These are phyloP conservation scores for Panus rudis DNA, from an alignment of 768 basidiomycete species.

Conservation along the genomic window DNA sequence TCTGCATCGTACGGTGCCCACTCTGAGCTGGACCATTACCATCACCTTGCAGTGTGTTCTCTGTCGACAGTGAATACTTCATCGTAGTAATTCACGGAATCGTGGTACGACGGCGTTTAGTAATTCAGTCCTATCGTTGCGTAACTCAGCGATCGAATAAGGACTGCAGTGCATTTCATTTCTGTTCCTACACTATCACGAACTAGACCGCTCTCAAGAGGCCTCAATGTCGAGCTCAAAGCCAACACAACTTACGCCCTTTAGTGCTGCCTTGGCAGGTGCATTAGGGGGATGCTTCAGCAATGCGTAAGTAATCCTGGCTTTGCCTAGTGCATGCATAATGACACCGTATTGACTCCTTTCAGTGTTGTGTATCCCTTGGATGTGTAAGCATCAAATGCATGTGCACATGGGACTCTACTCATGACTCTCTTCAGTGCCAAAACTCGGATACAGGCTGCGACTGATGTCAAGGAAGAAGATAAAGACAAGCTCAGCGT, in stretches of 20 bases:
- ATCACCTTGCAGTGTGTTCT: too few relatives aligned
- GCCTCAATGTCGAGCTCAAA: constrained; percentile 25
- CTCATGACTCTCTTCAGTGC: constrained; percentile 42
- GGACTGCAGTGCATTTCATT: too few relatives aligned
- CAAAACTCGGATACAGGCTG: constrained; percentile 95
- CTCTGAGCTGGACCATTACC: too few relatives aligned
- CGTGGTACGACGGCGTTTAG: too few relatives aligned
- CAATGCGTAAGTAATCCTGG: constrained; percentile 63
- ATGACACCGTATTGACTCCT: constrained; percentile 3
- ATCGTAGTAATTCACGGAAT: too few relatives aligned
- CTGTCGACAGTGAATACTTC: too few relatives aligned
- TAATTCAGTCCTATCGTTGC: too few relatives aligned
- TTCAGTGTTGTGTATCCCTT: constrained; percentile 86
- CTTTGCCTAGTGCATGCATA: neutral
- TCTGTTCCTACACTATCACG: neutral
- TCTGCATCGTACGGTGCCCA: too few relatives aligned
- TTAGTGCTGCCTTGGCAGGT: constrained; percentile 86
- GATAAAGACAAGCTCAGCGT: constrained; percentile 45
- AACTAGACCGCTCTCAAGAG: neutral
- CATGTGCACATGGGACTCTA: neutral
- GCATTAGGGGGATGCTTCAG: constrained; percentile 92
- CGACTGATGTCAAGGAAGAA: constrained; percentile 50
- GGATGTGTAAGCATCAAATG: constrained; percentile 54
- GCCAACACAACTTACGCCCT: constrained; percentile 69
- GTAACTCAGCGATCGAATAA: too few relatives aligned